These are phyloP conservation scores for Debaryomyces tyrocola DNA, from an alignment of 805 yeast species.

Conservation along the genomic window DNA sequence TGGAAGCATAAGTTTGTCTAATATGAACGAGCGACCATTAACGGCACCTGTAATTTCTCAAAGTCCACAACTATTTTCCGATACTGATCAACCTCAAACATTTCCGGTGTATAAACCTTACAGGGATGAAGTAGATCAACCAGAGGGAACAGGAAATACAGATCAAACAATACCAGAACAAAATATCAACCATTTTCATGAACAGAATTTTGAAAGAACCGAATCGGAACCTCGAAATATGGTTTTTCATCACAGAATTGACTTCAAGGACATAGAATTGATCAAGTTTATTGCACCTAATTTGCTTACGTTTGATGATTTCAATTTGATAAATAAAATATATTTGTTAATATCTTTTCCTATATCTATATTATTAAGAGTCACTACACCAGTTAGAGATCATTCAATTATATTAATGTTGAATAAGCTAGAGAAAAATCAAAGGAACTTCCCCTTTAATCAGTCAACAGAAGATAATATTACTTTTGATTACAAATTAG, in stretches of 20 bases:
- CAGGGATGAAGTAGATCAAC: constrained; percentile 1
- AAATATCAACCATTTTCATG: not conserved
- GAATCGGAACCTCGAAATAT: not conserved
- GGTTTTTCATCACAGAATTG: not conserved
- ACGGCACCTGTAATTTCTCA: constrained; percentile 10
- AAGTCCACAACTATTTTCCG: not conserved
- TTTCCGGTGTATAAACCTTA: not conserved
- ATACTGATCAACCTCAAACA: constrained; percentile 2
- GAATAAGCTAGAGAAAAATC: constrained; percentile 1
- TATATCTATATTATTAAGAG: constrained; percentile 21
- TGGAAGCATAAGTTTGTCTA: constrained; percentile 6
- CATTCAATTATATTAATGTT: constrained; percentile 9
- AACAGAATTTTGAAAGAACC: not conserved
- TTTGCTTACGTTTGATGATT: constrained; percentile 10
- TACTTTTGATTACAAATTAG: constrained; percentile 17
- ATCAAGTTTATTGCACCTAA: constrained; percentile 16
- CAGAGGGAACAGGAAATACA: not conserved
- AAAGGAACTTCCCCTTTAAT: not conserved
- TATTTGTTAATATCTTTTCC: constrained; percentile 20
- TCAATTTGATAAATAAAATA: constrained; percentile 9
- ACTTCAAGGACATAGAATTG: not conserved
- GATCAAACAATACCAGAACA: not conserved
- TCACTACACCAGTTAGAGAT: constrained; percentile 36
- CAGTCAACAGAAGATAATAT: constrained; percentile 2
- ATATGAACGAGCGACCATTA: constrained; percentile 10